Conservation (phyloP, 2,329 filamentous ascomycete species). For the Diatrype stigma region DNA sequence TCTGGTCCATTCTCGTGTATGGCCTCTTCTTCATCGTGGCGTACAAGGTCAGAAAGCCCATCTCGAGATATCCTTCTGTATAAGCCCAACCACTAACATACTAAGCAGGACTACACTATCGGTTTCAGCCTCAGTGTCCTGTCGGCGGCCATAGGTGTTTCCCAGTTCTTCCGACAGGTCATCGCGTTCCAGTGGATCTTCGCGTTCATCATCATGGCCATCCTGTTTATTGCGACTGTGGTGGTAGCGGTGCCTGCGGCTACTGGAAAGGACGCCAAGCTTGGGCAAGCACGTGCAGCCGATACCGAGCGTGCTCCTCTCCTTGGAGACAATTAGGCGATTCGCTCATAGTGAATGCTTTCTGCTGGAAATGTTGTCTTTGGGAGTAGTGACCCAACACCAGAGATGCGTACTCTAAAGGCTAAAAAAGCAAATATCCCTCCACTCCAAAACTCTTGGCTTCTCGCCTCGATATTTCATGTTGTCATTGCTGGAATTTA, state of each 20-base stretch:
- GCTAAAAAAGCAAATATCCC: too few relatives aligned
- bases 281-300: slow-evolving; percentile 38
- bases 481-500: neutral
- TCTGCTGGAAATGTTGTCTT: too few relatives aligned
- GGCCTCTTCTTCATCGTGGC: slow-evolving; percentile 70
- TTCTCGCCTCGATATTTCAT: slow-evolving; percentile 3
- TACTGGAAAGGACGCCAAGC: slow-evolving; percentile 53
- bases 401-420: neutral
- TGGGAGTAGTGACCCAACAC: too few relatives aligned
- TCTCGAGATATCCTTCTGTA: slow-evolving; percentile 1
- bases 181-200: slow-evolving; percentile 91
- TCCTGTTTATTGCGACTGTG: slow-evolving; percentile 67
- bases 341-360: neutral
- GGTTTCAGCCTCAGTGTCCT: slow-evolving; percentile 75
- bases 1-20: slow-evolving; percentile 77
- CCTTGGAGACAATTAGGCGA: slow-evolving; percentile 42
- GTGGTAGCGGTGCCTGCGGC: slow-evolving; percentile 61
- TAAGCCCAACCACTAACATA: slow-evolving; percentile 5
- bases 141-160: slow-evolving; percentile 69
- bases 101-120: slow-evolving; percentile 62
- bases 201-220: slow-evolving; percentile 74
- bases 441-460: neutral
- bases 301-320: slow-evolving; percentile 61
- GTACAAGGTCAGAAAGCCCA: slow-evolving; percentile 56
- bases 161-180: slow-evolving; percentile 68